Conservation (phyloP, 352 stramenopile species). For the Blastocystis sp. region DNA sequence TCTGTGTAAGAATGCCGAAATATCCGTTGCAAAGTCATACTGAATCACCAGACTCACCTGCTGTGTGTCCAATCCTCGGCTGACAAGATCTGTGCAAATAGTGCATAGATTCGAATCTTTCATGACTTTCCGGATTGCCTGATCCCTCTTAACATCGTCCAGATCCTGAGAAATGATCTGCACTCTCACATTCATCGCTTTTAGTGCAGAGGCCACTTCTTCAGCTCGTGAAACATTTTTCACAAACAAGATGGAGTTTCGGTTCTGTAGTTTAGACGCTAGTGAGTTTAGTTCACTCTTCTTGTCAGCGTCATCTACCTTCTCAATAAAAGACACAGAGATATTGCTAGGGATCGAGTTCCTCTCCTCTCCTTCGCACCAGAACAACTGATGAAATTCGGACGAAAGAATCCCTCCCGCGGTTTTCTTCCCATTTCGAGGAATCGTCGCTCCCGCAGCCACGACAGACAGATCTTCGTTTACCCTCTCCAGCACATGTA, state of each 20-base stretch:
- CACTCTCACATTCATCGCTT: not conserved
- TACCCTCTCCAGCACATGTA: not conserved
- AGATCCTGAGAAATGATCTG: not conserved
- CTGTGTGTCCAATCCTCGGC: slow-evolving; percentile 5
- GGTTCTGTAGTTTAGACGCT: not conserved
- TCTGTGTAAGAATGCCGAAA: slow-evolving; percentile 39
- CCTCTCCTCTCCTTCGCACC: not conserved
- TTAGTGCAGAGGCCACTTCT: not conserved
- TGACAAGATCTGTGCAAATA: slow-evolving; percentile 10
- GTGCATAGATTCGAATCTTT: not conserved
- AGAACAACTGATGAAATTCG: not conserved
- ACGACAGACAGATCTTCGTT: not conserved
- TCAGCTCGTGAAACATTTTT: not conserved
- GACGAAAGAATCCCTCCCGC: not conserved
- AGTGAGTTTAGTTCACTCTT: not conserved
- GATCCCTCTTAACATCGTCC: not conserved
- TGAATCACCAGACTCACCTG: not conserved
- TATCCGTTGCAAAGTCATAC: slow-evolving; percentile 46
- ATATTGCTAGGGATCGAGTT: not conserved
- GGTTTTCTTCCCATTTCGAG: slow-evolving; percentile 13
- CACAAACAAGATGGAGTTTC: not conserved
- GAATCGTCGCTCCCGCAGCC: slow-evolving; percentile 22
- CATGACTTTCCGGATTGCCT: not conserved
- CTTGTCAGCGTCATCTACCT: not conserved
- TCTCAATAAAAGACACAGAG: not conserved